phyloP scores from a whole-genome alignment of 257 asterid genomes.

The Rubia yunnanensis region DNA sequence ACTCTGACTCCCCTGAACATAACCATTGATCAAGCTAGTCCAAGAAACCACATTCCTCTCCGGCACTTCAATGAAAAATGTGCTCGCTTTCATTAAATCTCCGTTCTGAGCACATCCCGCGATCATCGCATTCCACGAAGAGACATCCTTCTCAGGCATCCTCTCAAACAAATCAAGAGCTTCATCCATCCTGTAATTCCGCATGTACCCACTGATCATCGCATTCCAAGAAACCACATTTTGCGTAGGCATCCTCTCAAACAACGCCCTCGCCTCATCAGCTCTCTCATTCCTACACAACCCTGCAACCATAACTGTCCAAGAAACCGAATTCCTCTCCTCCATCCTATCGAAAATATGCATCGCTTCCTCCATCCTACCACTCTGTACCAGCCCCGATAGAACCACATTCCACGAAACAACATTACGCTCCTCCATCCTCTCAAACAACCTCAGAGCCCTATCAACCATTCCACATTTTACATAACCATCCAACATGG shows the following conservation, averaged over 20 bases:
- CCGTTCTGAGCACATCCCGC: conserved; percentile 38
- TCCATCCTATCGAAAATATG: conserved; percentile 26
- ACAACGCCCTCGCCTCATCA: neutral
- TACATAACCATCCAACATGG: conserved; percentile 42
- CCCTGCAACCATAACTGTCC: conserved; percentile 8
- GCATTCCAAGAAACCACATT: conserved; percentile 62
- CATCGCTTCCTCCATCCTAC: conserved; percentile 45
- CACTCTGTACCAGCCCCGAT: conserved; percentile 10
- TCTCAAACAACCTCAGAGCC: conserved; percentile 35
- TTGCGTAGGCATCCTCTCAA: conserved; percentile 36
- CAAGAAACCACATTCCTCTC: conserved; percentile 52
- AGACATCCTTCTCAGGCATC: conserved; percentile 34
- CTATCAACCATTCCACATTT: conserved; percentile 38
- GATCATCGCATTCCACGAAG: conserved; percentile 50
- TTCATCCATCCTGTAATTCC: conserved; percentile 29
- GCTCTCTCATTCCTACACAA: conserved; percentile 5
- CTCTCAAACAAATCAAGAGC: conserved; percentile 33
- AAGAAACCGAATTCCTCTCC: conserved; percentile 1
- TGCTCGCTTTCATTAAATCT: conserved; percentile 30
- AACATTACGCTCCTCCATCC: conserved; percentile 41
- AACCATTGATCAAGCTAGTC: conserved; percentile 52
- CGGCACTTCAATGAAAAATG: conserved; percentile 42
- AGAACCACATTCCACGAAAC: conserved; percentile 54
- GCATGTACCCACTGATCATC: conserved; percentile 43
- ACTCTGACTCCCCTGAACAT: conserved; percentile 23